Conservation (phyloP, 495 filamentous ascomycete species). For the Penicillium odoratum region DNA sequence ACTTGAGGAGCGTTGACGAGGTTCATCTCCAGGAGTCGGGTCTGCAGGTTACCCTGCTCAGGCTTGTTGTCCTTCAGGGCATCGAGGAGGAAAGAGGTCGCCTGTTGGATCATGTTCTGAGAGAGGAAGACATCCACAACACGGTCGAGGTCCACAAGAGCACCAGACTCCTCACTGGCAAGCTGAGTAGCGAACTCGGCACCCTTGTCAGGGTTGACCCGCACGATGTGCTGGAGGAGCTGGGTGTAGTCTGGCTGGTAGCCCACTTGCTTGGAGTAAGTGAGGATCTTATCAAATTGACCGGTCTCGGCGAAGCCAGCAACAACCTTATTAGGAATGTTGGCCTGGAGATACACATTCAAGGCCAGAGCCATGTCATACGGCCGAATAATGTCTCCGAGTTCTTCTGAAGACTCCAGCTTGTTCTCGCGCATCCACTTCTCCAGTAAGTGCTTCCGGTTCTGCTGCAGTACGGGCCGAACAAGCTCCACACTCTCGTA, state of each 20-base stretch:
- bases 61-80: constrained; percentile 91
- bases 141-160: constrained; percentile 88
- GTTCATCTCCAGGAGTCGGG: constrained; percentile 96
- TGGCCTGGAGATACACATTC: constrained; percentile 82
- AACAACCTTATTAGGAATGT: constrained; percentile 86
- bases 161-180: constrained; percentile 79
- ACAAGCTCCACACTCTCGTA: constrained; percentile 94
- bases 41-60: constrained; percentile 91
- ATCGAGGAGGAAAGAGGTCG: constrained; percentile 94
- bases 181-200: constrained; percentile 89
- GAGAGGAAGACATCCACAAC: constrained; percentile 97
- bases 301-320: constrained; percentile 93
- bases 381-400: constrained; percentile 87
- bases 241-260: constrained; percentile 92
- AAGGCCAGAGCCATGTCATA: constrained; percentile 87
- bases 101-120: constrained; percentile 96
- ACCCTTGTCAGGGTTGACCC: constrained; percentile 90
- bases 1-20: constrained; percentile 94
- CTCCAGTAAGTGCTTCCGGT: constrained; percentile 91
- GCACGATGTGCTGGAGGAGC: constrained; percentile 88
- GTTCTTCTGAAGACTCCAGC: constrained; percentile 89
- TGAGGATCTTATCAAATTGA: constrained; percentile 92
- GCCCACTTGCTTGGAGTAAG: constrained; percentile 77
- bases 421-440: constrained; percentile 98
- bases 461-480: constrained; percentile 86